phyloP scores from a whole-genome alignment of 805 yeast genomes.

The Pichia manshurica region DNA sequence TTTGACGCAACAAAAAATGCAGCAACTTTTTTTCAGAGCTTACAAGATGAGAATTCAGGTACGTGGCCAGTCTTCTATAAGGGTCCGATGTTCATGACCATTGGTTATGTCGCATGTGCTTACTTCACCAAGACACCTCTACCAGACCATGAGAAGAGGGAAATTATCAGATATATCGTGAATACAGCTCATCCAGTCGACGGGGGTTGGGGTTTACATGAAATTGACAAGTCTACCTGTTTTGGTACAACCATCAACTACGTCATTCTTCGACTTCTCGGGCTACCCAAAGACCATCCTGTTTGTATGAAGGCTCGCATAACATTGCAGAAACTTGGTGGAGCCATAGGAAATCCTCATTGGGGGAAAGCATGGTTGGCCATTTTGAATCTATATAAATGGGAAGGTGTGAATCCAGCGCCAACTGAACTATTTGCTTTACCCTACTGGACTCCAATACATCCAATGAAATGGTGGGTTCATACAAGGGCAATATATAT shows the following conservation, averaged over 20 bases:
- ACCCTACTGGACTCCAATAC: constrained; percentile 77
- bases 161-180: constrained; percentile 79
- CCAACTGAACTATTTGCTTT: constrained; percentile 92
- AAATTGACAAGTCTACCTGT: constrained; percentile 88
- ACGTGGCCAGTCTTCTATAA: constrained; percentile 87
- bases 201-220: constrained; percentile 99
- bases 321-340: constrained; percentile 70
- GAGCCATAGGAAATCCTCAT: constrained; percentile 86
- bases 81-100: constrained; percentile 97
- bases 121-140: constrained; percentile 67
- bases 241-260: constrained; percentile 92
- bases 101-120: constrained; percentile 74
- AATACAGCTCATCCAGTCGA: constrained; percentile 94
- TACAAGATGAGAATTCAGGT: constrained; percentile 80
- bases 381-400: constrained; percentile 69
- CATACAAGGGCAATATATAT: constrained; percentile 90
- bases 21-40: constrained; percentile 55
- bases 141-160: constrained; percentile 58
- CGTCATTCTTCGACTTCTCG: constrained; percentile 72
- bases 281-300: constrained; percentile 67
- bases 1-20: constrained; percentile 66
- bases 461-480: constrained; percentile 99
- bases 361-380: constrained; percentile 98
- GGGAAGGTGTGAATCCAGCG: constrained; percentile 98
- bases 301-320: constrained; percentile 71